phyloP scores from a whole-genome alignment of 257 asterid species.

The Nicotiana undulata region DNA sequence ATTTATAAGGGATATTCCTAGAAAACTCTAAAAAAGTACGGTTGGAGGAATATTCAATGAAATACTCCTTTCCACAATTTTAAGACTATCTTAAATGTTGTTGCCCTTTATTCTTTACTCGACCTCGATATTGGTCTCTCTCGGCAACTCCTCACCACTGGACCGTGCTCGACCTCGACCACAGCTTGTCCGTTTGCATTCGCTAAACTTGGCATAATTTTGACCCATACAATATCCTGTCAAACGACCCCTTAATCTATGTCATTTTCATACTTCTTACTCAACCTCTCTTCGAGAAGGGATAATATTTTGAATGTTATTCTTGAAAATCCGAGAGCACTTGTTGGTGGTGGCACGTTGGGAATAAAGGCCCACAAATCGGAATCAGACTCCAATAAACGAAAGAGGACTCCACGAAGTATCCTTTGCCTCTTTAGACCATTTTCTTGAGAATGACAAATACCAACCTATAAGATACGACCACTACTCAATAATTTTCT shows the following conservation, averaged over 20 bases:
- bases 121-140: too few relatives aligned
- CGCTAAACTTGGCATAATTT: too few relatives aligned
- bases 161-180: too few relatives aligned
- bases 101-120: too few relatives aligned
- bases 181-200: too few relatives aligned
- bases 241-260: background rate
- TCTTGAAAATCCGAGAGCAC: background rate
- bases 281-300: background rate
- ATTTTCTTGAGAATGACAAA: background rate
- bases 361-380: conserved; percentile 8
- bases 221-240: too few relatives aligned
- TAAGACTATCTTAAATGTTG: too few relatives aligned
- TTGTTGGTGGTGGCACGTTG: conserved; percentile 9
- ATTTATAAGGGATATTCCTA: too few relatives aligned
- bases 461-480: background rate
- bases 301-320: background rate
- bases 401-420: conserved; percentile 8
- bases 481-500: background rate
- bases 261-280: background rate
- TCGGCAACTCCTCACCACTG: too few relatives aligned
- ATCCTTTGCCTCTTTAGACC: conserved; percentile 7
- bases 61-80: too few relatives aligned
- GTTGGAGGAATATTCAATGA: too few relatives aligned
- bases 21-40: too few relatives aligned
- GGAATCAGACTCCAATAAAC: background rate